phyloP scores from a whole-genome alignment of 495 filamentous ascomycete species.

The Filosporella fistucella region DNA sequence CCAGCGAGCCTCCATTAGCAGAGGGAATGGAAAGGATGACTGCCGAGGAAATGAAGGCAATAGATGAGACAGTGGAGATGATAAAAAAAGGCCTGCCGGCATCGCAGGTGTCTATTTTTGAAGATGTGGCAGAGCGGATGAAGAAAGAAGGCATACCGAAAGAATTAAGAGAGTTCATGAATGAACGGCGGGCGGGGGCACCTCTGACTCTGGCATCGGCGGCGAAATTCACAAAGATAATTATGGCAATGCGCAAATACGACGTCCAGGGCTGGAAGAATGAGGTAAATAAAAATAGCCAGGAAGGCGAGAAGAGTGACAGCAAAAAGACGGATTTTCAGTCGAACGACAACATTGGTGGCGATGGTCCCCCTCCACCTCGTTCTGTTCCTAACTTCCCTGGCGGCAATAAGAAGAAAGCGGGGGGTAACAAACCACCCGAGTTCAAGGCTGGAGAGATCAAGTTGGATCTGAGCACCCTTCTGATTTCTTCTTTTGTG shows the following conservation, averaged over 20 bases:
- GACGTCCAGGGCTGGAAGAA: too few relatives aligned
- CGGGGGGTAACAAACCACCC: slow-evolving; percentile 23
- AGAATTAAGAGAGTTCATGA: slow-evolving; percentile 44
- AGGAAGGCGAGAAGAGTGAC: slow-evolving; percentile 21
- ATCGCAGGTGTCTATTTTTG: slow-evolving; percentile 34
- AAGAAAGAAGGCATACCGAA: slow-evolving; percentile 47
- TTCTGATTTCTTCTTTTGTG: slow-evolving; percentile 46
- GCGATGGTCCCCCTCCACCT: slow-evolving; percentile 15
- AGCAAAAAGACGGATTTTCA: slow-evolving; percentile 10
- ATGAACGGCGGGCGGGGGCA: slow-evolving; percentile 32
- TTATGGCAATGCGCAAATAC: slow-evolving; percentile 34
- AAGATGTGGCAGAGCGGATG: slow-evolving; percentile 36
- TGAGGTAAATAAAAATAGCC: slow-evolving; percentile 30
- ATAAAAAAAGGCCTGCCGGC: slow-evolving; percentile 44
- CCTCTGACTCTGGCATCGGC: slow-evolving; percentile 42
- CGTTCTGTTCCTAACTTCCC: too few relatives aligned
- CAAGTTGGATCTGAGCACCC: slow-evolving; percentile 27
- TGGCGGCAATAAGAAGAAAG: slow-evolving; percentile 23
- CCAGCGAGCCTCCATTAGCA: slow-evolving; percentile 13
- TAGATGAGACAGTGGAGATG: slow-evolving; percentile 36
- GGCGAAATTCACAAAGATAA: slow-evolving; percentile 44
- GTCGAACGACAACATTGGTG: slow-evolving; percentile 14
- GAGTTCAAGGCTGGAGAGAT: slow-evolving; percentile 22
- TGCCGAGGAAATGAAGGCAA: slow-evolving; percentile 31
- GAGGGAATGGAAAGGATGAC: slow-evolving; percentile 30